Base-by-base conservation (phyloP, 2,329 filamentous ascomycete genomes). In the Trichoderma sp. region DNA sequence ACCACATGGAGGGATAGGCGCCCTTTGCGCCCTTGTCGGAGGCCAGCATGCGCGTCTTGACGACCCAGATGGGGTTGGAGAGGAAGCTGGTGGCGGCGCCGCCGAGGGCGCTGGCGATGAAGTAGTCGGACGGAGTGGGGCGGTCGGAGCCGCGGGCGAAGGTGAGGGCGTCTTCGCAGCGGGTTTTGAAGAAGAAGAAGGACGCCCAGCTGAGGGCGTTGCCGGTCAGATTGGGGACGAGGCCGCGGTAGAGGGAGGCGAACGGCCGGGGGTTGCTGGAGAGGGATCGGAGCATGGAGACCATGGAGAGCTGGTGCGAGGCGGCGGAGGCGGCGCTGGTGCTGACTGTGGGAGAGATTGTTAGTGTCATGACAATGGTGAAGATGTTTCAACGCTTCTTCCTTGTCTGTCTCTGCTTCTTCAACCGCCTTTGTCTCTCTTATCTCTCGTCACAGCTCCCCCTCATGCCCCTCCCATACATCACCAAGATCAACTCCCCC, bases 31-130 rank as follows among this genome's bases (percentile, higher is more conserved):
- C 84, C 59, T 87, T 87, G 72, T 95, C 92, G 4, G 92, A 94
- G 34, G 93, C 93, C 27, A 98, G 84, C 93, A 99, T 98, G 70
- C 95, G 91, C 9, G 94, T 98, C 83, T 98, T 98, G 78, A 99
- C 89, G 3, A 99, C 95, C 95, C 95, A 99, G 73, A 99, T 90
- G 2, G 95, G 95, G 77, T 98, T 98, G 34, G 95, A 98, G 71
- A 94, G 84, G 34, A 92, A 81, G 52, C 94, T 91, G 2, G 93
- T 97, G 48, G 92, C 79, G 19, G 90, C 83, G 34, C 94, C 94
- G 71, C 85, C 82, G 32, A 84, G 75, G n/a, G 83, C 91, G 37
- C 92, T 94, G 4, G 93, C 88, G 56, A 90, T 74, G 77, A 97
- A 94, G 81, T 94, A 97, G 78, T 97, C 93, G 29, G 83, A 83